phyloP scores from a whole-genome alignment of 108 stramenopile genomes.

The Aurantiochytrium sp. region DNA sequence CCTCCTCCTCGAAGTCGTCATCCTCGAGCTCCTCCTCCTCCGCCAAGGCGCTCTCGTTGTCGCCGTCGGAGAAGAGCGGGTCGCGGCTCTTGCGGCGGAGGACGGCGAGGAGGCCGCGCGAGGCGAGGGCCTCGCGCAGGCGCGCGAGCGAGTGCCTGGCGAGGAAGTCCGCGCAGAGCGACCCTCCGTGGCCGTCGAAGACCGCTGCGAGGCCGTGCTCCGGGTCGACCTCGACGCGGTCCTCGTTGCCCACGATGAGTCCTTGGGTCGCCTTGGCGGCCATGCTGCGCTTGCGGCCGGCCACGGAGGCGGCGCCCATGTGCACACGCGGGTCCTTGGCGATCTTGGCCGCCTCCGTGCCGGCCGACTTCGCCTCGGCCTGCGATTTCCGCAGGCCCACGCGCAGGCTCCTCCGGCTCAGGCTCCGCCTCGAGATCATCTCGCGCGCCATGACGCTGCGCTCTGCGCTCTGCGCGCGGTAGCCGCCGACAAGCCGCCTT shows the following conservation, averaged over 20 bases:
- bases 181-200: conserved; percentile 9
- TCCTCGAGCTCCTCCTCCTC: neutral
- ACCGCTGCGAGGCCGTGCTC: neutral
- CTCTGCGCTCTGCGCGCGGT: too few species aligned
- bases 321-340: neutral
- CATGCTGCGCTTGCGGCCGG: neutral
- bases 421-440: too few species aligned
- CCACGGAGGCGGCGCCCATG: neutral
- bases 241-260: conserved; percentile 5
- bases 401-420: too few species aligned
- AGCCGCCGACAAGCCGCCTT: too few species aligned
- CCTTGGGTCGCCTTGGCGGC: neutral
- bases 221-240: neutral
- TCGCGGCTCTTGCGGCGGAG: neutral
- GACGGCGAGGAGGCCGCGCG: neutral
- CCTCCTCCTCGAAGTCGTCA: neutral
- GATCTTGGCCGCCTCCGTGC: neutral
- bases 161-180: neutral
- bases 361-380: too few species aligned
- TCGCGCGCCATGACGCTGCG: too few species aligned
- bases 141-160: neutral
- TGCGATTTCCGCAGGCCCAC: too few species aligned
- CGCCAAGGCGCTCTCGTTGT: neutral
- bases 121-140: neutral
- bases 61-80: too few species aligned